These are phyloP conservation scores for Sedum album DNA, from an alignment of 164 flowering plant species.

Conservation along the genomic window DNA sequence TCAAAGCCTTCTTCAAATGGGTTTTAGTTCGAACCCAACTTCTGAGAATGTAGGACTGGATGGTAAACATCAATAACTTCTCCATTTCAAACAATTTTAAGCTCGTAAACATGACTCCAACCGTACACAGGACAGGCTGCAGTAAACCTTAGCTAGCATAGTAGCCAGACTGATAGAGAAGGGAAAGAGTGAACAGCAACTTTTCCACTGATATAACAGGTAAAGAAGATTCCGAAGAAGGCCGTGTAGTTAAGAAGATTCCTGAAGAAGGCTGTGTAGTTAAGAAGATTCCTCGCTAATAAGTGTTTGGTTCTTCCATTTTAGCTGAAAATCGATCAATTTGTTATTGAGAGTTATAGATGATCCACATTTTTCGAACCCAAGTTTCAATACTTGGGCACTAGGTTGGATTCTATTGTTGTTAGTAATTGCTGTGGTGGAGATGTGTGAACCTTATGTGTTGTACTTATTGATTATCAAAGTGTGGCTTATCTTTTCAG, in stretches of 20 bases:
- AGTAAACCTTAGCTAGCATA: conserved; percentile 21
- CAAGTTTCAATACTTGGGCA: conserved; percentile 10
- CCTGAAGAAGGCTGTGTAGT: conserved; percentile 18
- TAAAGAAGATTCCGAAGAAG: neutral
- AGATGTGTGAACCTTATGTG: neutral
- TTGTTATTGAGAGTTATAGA: neutral
- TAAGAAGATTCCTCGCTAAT: conserved; percentile 52
- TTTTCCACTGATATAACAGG: conserved; percentile 3
- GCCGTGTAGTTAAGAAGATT: conserved; percentile 16
- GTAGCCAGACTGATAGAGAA: neutral
- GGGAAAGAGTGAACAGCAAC: neutral
- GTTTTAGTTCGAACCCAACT: conserved; percentile 46
- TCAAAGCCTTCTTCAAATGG: conserved; percentile 62
- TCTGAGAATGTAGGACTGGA: conserved; percentile 38
- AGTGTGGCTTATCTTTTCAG: neutral
- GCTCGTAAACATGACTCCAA: conserved; percentile 5
- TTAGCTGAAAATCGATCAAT: conserved; percentile 12
- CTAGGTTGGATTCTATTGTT: neutral
- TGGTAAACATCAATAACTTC: conserved; percentile 26
- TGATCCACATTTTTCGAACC: conserved; percentile 10
- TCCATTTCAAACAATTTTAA: neutral
- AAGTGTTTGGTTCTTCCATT: conserved; percentile 25
- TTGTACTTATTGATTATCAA: neutral
- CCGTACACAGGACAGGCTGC: conserved; percentile 47
- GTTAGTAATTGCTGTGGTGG: neutral